Evolutionary conservation across 2,329 filamentous ascomycete genomes (phyloP).

Genomic region (Pyrenophora teres): DNA sequence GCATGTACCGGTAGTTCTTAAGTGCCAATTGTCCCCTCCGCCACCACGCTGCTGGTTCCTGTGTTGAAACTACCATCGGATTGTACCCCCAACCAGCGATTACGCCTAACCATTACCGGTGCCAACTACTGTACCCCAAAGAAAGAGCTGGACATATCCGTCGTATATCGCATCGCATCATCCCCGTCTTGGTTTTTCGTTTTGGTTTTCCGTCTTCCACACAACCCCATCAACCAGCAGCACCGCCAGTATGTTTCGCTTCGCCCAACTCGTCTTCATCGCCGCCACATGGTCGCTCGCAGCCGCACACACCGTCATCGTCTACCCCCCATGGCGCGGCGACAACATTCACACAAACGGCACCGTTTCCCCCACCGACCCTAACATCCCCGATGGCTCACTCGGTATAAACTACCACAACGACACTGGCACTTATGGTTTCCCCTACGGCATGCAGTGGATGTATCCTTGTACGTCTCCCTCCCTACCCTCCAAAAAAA

Average conservation of each 20-base stretch:
- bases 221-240: not conserved
- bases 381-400: conserved; percentile 43
- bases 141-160: conserved; percentile 9
- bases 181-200: too few species aligned
- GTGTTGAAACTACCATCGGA: conserved; percentile 14
- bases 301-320: conserved; percentile 78
- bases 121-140: not conserved
- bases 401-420: conserved; percentile 55
- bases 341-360: conserved; percentile 82
- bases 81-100: not conserved
- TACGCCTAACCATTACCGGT: too few species aligned
- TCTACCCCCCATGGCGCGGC: conserved; percentile 84
- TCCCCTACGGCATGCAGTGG: conserved; percentile 93
- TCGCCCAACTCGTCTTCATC: conserved; percentile 39
- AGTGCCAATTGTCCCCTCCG: conserved; percentile 35
- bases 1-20: conserved; percentile 19
- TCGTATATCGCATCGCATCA: not conserved
- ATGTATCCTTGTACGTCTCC: conserved; percentile 83
- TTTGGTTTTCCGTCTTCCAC: too few species aligned
- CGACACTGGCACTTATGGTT: conserved; percentile 57
- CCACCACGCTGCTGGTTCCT: conserved; percentile 30
- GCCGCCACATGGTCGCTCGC: conserved; percentile 51
- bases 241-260: conserved; percentile 39
- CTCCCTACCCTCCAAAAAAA: not conserved
- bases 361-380: conserved; percentile 52